These are phyloP conservation scores for Aspergillus affinis DNA, from an alignment of 495 filamentous ascomycete genomes.

Conservation along the genomic window DNA sequence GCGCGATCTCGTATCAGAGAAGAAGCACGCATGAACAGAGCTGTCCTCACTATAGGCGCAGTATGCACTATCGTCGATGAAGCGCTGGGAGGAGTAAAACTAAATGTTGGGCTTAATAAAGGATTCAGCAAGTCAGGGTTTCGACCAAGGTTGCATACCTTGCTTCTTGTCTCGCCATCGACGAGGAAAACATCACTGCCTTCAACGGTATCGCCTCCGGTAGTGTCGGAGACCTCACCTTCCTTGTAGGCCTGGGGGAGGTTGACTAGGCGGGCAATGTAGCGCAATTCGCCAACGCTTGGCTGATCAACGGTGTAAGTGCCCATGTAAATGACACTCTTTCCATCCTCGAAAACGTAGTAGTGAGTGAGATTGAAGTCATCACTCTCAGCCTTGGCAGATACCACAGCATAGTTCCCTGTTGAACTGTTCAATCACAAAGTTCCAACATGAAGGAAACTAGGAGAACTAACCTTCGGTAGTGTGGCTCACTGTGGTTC, in stretches of 20 bases:
- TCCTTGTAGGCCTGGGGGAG: constrained; percentile 9
- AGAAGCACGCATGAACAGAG: not conserved
- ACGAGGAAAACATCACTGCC: constrained; percentile 9
- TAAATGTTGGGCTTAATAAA: not conserved
- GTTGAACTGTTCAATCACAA: not conserved
- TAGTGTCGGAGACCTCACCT: not conserved
- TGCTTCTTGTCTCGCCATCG: constrained; percentile 4
- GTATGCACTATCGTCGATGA: not conserved
- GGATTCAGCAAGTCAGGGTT: not conserved
- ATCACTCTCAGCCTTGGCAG: not conserved
- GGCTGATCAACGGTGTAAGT: constrained; percentile 2
- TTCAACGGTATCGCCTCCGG: not conserved
- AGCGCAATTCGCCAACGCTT: constrained; percentile 8
- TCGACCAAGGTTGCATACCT: not conserved
- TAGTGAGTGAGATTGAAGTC: constrained; percentile 7
- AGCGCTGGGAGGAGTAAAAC: not conserved
- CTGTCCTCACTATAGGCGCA: not conserved
- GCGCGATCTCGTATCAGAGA: constrained; percentile 2
- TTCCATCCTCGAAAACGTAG: constrained; percentile 6
- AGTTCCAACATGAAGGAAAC: not conserved
- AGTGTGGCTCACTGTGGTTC: not conserved
- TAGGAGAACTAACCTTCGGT: not conserved
- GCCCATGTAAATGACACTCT: constrained; percentile 10
- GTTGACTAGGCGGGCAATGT: constrained; percentile 8
- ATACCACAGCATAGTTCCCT: not conserved